Evolutionary conservation across 805 yeast species (phyloP).

Genomic region (Candida stauntonica): DNA sequence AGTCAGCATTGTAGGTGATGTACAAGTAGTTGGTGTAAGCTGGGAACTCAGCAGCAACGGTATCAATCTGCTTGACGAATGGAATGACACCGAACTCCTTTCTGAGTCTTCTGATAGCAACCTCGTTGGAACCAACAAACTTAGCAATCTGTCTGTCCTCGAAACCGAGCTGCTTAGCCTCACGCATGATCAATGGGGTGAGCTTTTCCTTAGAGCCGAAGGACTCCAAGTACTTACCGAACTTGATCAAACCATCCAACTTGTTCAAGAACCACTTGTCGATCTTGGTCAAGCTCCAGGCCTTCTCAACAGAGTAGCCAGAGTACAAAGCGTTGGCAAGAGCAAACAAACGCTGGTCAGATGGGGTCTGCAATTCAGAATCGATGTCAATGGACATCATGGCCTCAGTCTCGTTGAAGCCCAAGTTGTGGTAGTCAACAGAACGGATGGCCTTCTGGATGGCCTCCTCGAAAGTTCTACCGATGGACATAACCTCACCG

Average conservation of each 20-base stretch:
- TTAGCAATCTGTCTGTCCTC: constrained; percentile 88
- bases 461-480: constrained; percentile 95
- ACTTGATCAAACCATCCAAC: constrained; percentile 68
- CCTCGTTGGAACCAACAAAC: constrained; percentile 64
- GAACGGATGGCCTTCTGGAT: constrained; percentile 96
- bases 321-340: constrained; percentile 95
- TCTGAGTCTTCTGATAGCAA: constrained; percentile 78
- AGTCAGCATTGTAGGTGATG: constrained; percentile 85
- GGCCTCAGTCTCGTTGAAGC: constrained; percentile 71
- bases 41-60: constrained; percentile 98
- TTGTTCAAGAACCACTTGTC: constrained; percentile 96
- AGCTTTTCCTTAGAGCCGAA: constrained; percentile 52
- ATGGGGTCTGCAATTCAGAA: constrained; percentile 89
- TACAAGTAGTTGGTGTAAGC: constrained; percentile 93
- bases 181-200: constrained; percentile 59
- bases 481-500: constrained; percentile 99
- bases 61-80: constrained; percentile 94
- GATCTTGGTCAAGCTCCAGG: constrained; percentile 87
- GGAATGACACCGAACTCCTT: constrained; percentile 78
- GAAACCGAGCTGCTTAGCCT: constrained; percentile 92
- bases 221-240: constrained; percentile 57
- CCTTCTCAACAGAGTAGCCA: constrained; percentile 84
- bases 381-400: constrained; percentile 91
- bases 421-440: constrained; percentile 92
- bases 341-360: constrained; percentile 96